These are phyloP conservation scores for Lobosporangium transversale DNA, from an alignment of 192 early-diverging fungal species.

Conservation along the genomic window DNA sequence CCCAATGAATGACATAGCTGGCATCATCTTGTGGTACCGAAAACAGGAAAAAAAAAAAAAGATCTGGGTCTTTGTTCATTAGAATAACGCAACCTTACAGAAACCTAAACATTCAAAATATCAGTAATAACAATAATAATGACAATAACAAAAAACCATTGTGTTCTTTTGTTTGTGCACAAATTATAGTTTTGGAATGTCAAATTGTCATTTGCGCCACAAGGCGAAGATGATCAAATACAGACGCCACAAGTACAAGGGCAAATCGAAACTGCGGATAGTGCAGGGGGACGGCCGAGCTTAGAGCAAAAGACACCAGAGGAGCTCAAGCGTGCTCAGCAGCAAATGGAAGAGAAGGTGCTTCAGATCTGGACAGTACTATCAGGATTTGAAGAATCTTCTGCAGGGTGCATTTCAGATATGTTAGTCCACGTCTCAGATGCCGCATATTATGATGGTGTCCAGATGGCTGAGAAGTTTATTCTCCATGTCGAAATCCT, in stretches of 20 bases:
- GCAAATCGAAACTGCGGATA: background rate
- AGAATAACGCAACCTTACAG: no score
- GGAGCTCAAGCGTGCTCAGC: constrained; percentile 66
- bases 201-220: constrained; percentile 55
- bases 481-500: constrained; percentile 93
- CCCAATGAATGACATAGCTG: constrained; percentile 6
- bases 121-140: no score
- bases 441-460: constrained; percentile 81
- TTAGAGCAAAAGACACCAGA: constrained; percentile 51
- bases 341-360: constrained; percentile 86
- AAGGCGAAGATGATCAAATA: constrained; percentile 17
- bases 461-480: constrained; percentile 86
- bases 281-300: constrained; percentile 7
- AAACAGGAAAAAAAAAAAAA: background rate
- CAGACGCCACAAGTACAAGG: background rate
- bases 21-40: background rate
- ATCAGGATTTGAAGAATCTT: constrained; percentile 95
- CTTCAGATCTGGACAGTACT: constrained; percentile 90
- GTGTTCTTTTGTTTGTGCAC: background rate
- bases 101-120: no score
- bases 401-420: constrained; percentile 95
- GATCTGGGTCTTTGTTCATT: no score
- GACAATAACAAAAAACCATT: no score
- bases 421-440: constrained; percentile 93
- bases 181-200: constrained; percentile 70